Evolutionary conservation across 169 alveolate species (phyloP).

Genomic region (Plasmodium knowlesi): DNA sequence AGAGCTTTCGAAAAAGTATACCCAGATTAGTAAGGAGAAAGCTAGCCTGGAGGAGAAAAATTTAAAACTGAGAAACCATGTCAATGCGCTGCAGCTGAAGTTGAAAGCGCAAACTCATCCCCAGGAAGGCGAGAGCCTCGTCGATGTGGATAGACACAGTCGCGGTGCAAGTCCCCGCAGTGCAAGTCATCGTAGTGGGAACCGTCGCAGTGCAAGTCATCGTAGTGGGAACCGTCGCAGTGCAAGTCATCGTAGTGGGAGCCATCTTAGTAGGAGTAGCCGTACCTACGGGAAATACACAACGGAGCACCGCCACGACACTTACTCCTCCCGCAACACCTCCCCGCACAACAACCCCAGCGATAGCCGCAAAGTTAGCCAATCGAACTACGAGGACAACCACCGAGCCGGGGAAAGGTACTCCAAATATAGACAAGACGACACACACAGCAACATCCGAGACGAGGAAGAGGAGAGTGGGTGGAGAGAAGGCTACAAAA

Average conservation of each 20-base stretch:
- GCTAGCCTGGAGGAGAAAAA: slow-evolving; percentile 15
- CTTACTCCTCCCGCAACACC: background rate
- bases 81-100: slow-evolving; percentile 6
- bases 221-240: background rate
- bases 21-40: slow-evolving; percentile 53
- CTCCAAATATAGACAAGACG: background rate
- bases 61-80: slow-evolving; percentile 12
- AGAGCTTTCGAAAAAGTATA: slow-evolving; percentile 69
- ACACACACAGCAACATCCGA: background rate
- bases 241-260: background rate
- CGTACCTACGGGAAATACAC: background rate
- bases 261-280: background rate
- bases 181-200: background rate
- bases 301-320: background rate
- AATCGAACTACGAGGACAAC: background rate
- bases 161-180: background rate
- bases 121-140: background rate
- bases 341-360: background rate
- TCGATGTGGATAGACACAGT: background rate
- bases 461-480: background rate
- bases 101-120: background rate
- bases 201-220: background rate
- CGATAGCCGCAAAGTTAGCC: background rate
- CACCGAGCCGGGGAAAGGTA: background rate
- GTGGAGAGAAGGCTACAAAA: background rate